These are phyloP conservation scores for Phlebopus sp. DNA, from an alignment of 1,284 basidiomycete species.

Conservation along the genomic window DNA sequence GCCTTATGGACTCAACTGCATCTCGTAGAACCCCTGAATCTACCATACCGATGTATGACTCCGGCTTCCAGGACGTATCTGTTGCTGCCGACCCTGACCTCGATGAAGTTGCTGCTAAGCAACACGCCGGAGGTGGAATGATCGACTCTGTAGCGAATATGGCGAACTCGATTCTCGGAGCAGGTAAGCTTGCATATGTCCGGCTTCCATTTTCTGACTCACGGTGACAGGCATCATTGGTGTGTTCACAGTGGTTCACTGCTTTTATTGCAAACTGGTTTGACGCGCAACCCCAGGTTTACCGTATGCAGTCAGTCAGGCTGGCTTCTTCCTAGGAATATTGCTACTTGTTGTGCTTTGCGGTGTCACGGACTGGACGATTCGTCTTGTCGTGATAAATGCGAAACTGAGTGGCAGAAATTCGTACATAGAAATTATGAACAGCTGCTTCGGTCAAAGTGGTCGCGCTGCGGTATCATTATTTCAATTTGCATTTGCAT, in stretches of 20 bases:
- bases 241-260: slow-evolving; percentile 35
- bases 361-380: slow-evolving; percentile 95
- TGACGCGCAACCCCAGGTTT: slow-evolving; percentile 51
- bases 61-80: slow-evolving; percentile 21
- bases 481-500: slow-evolving; percentile 97
- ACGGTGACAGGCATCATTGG: slow-evolving; percentile 74
- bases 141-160: slow-evolving; percentile 87
- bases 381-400: slow-evolving; percentile 92
- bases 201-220: slow-evolving; percentile 13
- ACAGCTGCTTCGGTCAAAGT: slow-evolving; percentile 87
- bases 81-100: slow-evolving; percentile 51
- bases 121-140: slow-evolving; percentile 72
- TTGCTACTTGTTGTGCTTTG: slow-evolving; percentile 80
- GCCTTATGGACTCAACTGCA: slow-evolving; percentile 58
- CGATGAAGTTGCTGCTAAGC: slow-evolving; percentile 65
- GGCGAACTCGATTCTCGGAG: slow-evolving; percentile 97
- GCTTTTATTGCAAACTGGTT: not conserved
- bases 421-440: slow-evolving; percentile 97
- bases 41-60: slow-evolving; percentile 44
- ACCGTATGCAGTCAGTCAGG: slow-evolving; percentile 90
- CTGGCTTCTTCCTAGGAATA: slow-evolving; percentile 88
- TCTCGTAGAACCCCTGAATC: slow-evolving; percentile 55
- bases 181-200: slow-evolving; percentile 53
- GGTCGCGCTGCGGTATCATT: slow-evolving; percentile 92
- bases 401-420: slow-evolving; percentile 92